Evolutionary conservation across 768 basidiomycete species (phyloP).

Genomic region (Fistulinella prunicolor): DNA sequence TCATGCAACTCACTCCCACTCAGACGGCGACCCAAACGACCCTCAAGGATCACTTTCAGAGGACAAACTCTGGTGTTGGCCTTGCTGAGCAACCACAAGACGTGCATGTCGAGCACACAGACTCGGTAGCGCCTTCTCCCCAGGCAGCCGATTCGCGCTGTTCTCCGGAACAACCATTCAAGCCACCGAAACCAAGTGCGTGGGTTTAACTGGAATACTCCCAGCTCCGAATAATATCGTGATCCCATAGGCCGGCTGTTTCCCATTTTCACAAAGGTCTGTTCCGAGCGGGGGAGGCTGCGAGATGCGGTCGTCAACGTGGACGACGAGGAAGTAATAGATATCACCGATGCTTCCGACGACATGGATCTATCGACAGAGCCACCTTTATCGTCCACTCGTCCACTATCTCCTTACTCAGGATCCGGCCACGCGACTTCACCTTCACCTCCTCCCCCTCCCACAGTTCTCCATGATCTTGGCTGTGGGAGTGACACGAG

Average conservation of each 20-base stretch:
- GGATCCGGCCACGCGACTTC: constrained; percentile 6
- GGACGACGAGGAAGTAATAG: constrained; percentile 18
- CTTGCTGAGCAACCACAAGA: constrained; percentile 1
- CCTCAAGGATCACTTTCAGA: constrained; percentile 26
- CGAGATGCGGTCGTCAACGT: constrained; percentile 5
- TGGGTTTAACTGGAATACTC: constrained; percentile 1
- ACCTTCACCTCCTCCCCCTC: constrained; percentile 7
- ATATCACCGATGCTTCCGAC: constrained; percentile 19
- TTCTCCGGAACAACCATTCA: neutral
- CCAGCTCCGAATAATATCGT: neutral
- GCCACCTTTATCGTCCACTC: constrained; percentile 3
- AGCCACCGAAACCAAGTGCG: constrained; percentile 19
- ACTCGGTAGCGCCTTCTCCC: neutral
- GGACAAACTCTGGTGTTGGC: neutral
- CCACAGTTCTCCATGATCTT: neutral
- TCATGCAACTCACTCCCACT: constrained; percentile 8
- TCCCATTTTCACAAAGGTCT: constrained; percentile 23
- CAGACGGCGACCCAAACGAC: constrained; percentile 27
- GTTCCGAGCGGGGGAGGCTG: constrained; percentile 4
- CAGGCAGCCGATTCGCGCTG: neutral
- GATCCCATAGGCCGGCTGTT: constrained; percentile 22
- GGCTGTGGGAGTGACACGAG: constrained; percentile 5
- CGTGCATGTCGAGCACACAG: neutral
- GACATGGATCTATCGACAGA: constrained; percentile 17
- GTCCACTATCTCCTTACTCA: constrained; percentile 8